These are phyloP conservation scores for Aurantiochytrium sp. DNA, from an alignment of 108 stramenopile genomes.

Conservation along the genomic window DNA sequence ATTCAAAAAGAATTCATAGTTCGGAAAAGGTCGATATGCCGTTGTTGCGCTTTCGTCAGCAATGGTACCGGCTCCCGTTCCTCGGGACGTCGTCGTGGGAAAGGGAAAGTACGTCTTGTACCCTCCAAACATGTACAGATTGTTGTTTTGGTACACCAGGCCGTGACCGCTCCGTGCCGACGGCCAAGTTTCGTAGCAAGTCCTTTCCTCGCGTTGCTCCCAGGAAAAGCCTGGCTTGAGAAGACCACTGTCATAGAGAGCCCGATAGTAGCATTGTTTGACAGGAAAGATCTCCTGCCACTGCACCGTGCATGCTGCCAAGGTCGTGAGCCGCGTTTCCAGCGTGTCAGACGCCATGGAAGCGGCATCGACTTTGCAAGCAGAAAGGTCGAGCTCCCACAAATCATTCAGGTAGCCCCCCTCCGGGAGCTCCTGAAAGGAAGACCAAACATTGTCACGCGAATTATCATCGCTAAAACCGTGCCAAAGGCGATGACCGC, in stretches of 20 bases:
- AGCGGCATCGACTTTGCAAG: conserved; percentile 20
- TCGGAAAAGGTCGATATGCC: conserved; percentile 47
- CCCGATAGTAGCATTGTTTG: conserved; percentile 43
- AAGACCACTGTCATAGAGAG: conserved; percentile 42
- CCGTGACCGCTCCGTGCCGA: conserved; percentile 58
- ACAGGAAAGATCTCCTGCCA: neutral
- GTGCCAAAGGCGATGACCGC: conserved; percentile 78
- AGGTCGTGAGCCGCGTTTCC: neutral
- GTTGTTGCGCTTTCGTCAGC: conserved; percentile 20
- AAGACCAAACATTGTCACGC: conserved; percentile 53
- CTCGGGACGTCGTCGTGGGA: conserved; percentile 53
- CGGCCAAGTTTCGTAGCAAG: conserved; percentile 60
- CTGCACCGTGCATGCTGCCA: neutral
- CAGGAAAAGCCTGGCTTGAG: conserved; percentile 50
- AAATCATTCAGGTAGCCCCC: conserved; percentile 73
- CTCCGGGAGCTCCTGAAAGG: conserved; percentile 41
- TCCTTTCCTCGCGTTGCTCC: conserved; percentile 53
- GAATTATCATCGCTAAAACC: conserved; percentile 64
- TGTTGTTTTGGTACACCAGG: conserved; percentile 47
- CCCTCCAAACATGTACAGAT: conserved; percentile 68
- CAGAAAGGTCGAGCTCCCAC: conserved; percentile 44
- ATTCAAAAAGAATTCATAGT: conserved; percentile 56
- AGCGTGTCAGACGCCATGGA: neutral
- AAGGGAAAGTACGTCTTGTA: conserved; percentile 69
- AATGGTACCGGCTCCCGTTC: conserved; percentile 36